phyloP scores from a whole-genome alignment of 2,329 filamentous ascomycete species.

The Colletotrichum tanaceti region DNA sequence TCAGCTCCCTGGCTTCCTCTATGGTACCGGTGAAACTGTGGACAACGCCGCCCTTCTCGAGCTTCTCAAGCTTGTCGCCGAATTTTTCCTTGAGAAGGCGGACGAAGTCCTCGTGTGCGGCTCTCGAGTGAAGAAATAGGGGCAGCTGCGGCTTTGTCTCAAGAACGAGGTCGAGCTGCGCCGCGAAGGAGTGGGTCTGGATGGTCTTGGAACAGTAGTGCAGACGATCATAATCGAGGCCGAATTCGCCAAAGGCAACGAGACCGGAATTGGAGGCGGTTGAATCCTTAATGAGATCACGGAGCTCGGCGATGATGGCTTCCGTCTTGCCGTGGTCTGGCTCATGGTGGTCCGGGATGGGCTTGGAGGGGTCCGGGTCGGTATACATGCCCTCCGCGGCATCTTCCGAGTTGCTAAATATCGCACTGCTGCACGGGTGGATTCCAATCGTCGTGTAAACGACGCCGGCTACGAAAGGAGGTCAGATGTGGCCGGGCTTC shows the following conservation, averaged over 20 bases:
- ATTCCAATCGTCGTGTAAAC: constrained; percentile 94
- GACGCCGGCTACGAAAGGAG: constrained; percentile 68
- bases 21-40: constrained; percentile 93
- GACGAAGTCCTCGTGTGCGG: constrained; percentile 88
- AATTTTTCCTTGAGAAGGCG: constrained; percentile 71
- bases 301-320: constrained; percentile 69
- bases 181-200: constrained; percentile 86
- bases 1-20: constrained; percentile 84
- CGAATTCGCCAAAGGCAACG: constrained; percentile 93
- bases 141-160: constrained; percentile 78
- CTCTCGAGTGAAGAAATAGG: constrained; percentile 91
- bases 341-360: constrained; percentile 60
- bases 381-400: constrained; percentile 61
- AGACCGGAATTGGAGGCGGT: constrained; percentile 62
- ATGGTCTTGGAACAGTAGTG: constrained; percentile 82
- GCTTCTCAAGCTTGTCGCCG: constrained; percentile 68
- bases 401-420: constrained; percentile 72
- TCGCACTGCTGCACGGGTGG: constrained; percentile 87
- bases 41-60: constrained; percentile 84
- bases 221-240: constrained; percentile 94
- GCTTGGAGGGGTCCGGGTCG: constrained; percentile 63
- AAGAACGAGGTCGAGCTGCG: constrained; percentile 83
- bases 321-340: constrained; percentile 59
- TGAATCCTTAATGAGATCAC: constrained; percentile 70
- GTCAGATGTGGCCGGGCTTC: constrained; percentile 32